Base-by-base conservation (phyloP, 2,329 filamentous ascomycete genomes). In the Exophiala mesophila region DNA sequence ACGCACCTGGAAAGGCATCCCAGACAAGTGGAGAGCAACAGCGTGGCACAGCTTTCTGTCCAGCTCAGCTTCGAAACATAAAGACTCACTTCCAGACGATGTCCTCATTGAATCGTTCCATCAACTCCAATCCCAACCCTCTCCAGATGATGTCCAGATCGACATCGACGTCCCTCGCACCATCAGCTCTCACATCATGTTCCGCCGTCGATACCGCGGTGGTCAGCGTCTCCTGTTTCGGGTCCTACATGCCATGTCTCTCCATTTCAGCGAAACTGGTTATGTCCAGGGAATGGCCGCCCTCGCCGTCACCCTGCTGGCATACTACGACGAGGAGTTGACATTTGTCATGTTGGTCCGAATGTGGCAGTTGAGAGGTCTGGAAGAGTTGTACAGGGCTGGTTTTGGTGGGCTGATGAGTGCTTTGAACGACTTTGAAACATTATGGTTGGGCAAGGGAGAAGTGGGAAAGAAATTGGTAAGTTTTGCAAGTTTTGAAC, bases 231-330 rank as follows among this genome's bases (percentile, higher is more conserved):
- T 97, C 10, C 72, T 98, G 2, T 98, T 98, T 65, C 80, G 92
- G 37, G 88, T 97, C 2, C 74, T 98, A 19, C 92, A 97, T 61
- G 85, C 87, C 32, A 78, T 97, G 60, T 90, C 88, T 13, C 76
- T 98, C 8, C 94, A 96, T 62, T 90, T 90, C 52, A 86, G 88
- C 0, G 83, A 85, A 17, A 92, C 86, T 4, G 92, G 92, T 19
- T 98, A 98, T 62, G 92, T 97, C 1, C 92, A 98, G 65, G 92
- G 92, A 40, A 98, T 98, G 92, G 92, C 90, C 12, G 86, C 88
- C 16, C 71, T 97, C 28, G 89, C 87, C 2, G 90, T 90, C 1
- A 97, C 92, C 0, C 71, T 98, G 15, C 77, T 98, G 5, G 95
- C 90, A 61, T 98, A 98, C 62, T 98, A 89, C 63, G 90, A 97